phyloP scores from a whole-genome alignment of 164 flowering plant species.

The Kalanchoe fedtschenkoi region DNA sequence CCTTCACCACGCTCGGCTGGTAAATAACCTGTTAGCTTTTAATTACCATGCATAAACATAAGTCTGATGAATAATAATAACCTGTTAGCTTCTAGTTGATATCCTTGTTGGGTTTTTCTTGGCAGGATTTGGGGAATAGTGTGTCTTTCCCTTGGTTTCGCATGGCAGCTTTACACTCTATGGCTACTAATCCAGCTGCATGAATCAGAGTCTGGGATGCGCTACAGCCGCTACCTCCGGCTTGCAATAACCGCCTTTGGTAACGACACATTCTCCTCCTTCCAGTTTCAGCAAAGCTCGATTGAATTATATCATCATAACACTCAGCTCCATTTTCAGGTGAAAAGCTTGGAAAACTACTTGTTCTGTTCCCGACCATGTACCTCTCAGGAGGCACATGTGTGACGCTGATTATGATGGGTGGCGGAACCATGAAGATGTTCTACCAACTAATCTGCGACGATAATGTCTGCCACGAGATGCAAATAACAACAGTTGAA shows the following conservation, averaged over 20 bases:
- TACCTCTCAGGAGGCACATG: slow-evolving; percentile 62
- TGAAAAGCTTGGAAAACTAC: slow-evolving; percentile 37
- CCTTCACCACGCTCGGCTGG: slow-evolving; percentile 39
- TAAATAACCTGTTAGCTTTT: too few species aligned
- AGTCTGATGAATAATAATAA: too few species aligned
- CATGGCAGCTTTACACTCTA: slow-evolving; percentile 51
- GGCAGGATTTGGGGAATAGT: slow-evolving; percentile 47
- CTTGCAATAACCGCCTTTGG: slow-evolving; percentile 57
- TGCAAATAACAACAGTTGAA: slow-evolving; percentile 25
- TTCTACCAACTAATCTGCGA: slow-evolving; percentile 28
- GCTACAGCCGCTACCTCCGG: slow-evolving; percentile 49
- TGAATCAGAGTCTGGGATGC: slow-evolving; percentile 36
- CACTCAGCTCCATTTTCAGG: slow-evolving; percentile 22
- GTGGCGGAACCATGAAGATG: slow-evolving; percentile 37
- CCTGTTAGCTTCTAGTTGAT: too few species aligned
- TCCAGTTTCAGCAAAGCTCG: background rate
- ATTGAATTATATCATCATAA: background rate
- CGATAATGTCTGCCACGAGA: background rate
- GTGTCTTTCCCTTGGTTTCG: slow-evolving; percentile 29
- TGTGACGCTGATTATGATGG: slow-evolving; percentile 41
- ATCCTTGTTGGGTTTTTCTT: background rate
- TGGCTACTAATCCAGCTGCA: slow-evolving; percentile 48
- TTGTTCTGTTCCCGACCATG: slow-evolving; percentile 44
- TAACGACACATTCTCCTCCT: slow-evolving; percentile 1
- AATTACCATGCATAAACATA: too few species aligned